Conservation (phyloP, 768 basidiomycete species). For the Naematelia aurantialba region DNA sequence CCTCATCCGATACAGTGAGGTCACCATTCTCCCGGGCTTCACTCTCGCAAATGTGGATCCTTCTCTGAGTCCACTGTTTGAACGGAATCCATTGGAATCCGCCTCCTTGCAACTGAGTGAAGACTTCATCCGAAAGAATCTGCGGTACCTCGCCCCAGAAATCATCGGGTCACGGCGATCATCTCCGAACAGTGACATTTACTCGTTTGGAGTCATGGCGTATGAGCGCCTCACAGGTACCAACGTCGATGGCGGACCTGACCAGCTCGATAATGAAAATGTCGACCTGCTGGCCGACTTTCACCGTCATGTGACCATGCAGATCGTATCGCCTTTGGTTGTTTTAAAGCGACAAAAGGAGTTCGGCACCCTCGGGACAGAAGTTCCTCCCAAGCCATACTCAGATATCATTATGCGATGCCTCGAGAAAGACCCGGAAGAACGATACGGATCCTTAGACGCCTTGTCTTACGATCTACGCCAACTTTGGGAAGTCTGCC, state of each 20-base stretch:
- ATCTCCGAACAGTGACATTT: conserved; percentile 28
- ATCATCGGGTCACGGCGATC: conserved; percentile 12
- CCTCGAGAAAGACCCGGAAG: conserved; percentile 26
- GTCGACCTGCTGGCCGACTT: conserved; percentile 29
- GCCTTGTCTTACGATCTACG: conserved; percentile 38
- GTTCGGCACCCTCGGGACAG: conserved; percentile 3
- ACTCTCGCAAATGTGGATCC: neutral
- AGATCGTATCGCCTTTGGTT: conserved; percentile 10
- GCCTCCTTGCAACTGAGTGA: conserved; percentile 8
- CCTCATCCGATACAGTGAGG: conserved; percentile 1
- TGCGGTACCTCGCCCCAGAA: conserved; percentile 37
- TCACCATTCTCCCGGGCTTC: conserved; percentile 10
- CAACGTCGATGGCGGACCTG: conserved; percentile 22
- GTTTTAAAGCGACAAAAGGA: conserved; percentile 10
- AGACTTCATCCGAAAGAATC: conserved; percentile 12
- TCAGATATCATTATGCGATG: conserved; percentile 38
- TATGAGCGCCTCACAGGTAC: conserved; percentile 37
- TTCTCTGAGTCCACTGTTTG: conserved; percentile 9
- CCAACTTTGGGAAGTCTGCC: conserved; percentile 20
- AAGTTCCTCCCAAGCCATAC: conserved; percentile 20
- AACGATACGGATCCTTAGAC: conserved; percentile 35
- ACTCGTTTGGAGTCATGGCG: conserved; percentile 35
- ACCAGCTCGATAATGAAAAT: conserved; percentile 20
- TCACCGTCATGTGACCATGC: conserved; percentile 30
- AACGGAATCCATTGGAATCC: conserved; percentile 10